phyloP scores from a whole-genome alignment of 73 alveolate species.

The Paramecium biaurelia region DNA sequence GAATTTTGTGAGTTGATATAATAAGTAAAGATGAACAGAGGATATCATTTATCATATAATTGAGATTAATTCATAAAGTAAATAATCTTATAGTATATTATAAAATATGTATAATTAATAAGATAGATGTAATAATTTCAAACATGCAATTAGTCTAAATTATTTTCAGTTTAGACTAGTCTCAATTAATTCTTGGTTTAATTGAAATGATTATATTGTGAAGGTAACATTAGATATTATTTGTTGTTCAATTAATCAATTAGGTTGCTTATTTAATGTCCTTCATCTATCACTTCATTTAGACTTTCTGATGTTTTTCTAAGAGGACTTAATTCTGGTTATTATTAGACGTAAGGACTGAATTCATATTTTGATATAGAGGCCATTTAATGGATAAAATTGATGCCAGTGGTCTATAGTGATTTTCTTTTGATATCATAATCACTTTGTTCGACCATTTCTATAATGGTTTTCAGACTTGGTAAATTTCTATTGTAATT shows the following conservation, averaged over 20 bases:
- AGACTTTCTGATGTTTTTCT: not conserved
- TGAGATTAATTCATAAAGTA: not conserved
- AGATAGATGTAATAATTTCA: not conserved
- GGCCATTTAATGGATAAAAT: not conserved
- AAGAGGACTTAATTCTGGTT: not conserved
- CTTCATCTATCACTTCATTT: not conserved
- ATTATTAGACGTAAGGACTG: not conserved
- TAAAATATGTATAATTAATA: not conserved
- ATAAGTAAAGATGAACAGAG: too few species aligned
- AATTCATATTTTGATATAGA: not conserved
- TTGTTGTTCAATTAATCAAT: not conserved
- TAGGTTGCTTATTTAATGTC: not conserved
- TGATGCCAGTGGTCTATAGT: not conserved
- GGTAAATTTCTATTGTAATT: not conserved
- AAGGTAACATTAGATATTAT: not conserved
- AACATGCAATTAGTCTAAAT: not conserved
- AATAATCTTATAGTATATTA: too few species aligned
- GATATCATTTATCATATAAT: too few species aligned
- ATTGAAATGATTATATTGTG: not conserved
- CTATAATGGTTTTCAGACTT: not conserved
- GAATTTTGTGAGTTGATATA: not conserved
- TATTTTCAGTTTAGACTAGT: not conserved
- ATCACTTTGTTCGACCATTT: conserved; percentile 4
- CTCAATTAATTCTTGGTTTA: not conserved
- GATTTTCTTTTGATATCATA: not conserved